Base-by-base conservation (phyloP, 2,329 filamentous ascomycete species). In the Alternaria tenuissima region DNA sequence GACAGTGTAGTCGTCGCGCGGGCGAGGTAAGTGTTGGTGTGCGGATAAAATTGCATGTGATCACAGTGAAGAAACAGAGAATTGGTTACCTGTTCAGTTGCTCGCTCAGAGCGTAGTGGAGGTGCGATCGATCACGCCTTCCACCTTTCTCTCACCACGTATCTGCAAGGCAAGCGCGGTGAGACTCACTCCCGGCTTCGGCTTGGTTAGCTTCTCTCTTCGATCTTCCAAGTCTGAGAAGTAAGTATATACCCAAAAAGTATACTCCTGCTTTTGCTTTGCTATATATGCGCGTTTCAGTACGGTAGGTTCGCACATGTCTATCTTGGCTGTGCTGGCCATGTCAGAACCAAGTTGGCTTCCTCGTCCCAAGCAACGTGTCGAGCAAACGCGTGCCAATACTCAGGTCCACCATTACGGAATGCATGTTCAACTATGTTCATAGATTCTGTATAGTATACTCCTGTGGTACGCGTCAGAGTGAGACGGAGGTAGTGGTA, bases 201-300 rank as follows among this genome's bases (percentile, higher is more conserved):
- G 16, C 41, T 14, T 43, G 20, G 28, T 34, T n/a, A 32, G 4
- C 16, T 26, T 34, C n/a, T 12, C 53, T 36, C 18, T 24, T 8
- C 20, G 7, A 24, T 16, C 34, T n/a, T 6, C 5, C 12, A n/a
- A n/a, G 34, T 3, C 14, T 6, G 32, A 6, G 32, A 36, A 16
- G 14, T 36, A 36, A 36, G 2, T 6, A 14, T 16, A 36, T 16
- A 7, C 14, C 5, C 5, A 14, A 36, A 14, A 36, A 6, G 12
- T 36, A 16, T 36, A 12, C 39, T 41, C 43, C 47, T 72, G 14
- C 64, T 62, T 36, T 16, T 67, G 61, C 57, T 26, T 26, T 26
- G 24, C 24, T 26, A 26, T 71, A 20, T 16, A 24, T 24, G 20
- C 24, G 5, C 20, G 14, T 12, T 20, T 24, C 39, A 22, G n/a